phyloP scores from a whole-genome alignment of 2,329 filamentous ascomycete genomes.

The Leptographium galeiforme region DNA sequence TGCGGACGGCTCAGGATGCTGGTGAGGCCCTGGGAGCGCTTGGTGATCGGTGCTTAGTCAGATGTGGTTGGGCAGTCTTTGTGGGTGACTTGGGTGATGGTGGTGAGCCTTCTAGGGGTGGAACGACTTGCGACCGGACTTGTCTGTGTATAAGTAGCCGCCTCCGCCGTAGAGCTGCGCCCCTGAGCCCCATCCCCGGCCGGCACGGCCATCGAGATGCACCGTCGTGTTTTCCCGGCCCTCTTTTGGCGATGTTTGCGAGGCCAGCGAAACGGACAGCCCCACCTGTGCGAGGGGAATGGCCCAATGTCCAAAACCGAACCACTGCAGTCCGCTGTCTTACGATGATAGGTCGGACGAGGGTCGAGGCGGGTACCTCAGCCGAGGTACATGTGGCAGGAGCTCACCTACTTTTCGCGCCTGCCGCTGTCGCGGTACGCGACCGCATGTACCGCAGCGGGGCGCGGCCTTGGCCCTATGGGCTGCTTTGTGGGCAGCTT shows the following conservation, averaged over 20 bases:
- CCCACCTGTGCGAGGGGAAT: neutral
- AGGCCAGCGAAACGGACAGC: neutral
- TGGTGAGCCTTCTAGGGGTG: neutral
- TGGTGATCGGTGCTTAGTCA: neutral
- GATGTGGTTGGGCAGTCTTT: neutral
- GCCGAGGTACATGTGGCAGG: neutral
- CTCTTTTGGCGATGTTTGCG: neutral
- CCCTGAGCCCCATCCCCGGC: neutral
- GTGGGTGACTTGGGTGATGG: neutral
- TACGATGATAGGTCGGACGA: slow-evolving; percentile 3
- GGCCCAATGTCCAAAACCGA: neutral
- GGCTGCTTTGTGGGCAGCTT: slow-evolving; percentile 1
- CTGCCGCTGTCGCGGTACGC: neutral
- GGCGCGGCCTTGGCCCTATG: neutral
- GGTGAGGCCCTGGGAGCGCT: neutral
- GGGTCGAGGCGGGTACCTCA: neutral
- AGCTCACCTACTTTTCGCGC: neutral
- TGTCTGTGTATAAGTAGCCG: slow-evolving; percentile 1
- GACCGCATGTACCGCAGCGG: neutral
- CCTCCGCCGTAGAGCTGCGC: neutral
- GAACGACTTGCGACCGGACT: slow-evolving; percentile 1
- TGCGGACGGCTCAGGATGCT: neutral
- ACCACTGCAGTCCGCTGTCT: neutral
- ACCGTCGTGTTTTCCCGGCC: slow-evolving; percentile 1
- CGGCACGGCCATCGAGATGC: slow-evolving; percentile 1